Percentiles rank a stretch among this genome's conserved stretches.
These are phyloP conservation scores for Phycomyces blakesleeanus DNA, from an alignment of 192 early-diverging fungal species.

Conservation along the genomic window DNA sequence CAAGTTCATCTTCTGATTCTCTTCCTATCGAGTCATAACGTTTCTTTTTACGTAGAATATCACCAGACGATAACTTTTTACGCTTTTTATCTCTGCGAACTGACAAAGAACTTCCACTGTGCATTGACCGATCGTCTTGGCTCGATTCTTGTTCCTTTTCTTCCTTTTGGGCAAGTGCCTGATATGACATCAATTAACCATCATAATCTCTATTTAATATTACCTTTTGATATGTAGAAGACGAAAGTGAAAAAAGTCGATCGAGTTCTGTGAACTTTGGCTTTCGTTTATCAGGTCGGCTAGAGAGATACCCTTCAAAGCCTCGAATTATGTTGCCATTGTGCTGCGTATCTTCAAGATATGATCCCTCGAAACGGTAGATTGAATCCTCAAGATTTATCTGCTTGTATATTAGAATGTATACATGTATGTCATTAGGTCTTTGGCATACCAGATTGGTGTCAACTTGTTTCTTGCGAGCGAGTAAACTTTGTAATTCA, in stretches of 20 bases:
- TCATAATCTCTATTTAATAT: not conserved
- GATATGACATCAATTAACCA: not conserved
- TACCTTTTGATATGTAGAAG: slow-evolving; percentile 39
- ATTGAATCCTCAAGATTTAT: slow-evolving; percentile 73
- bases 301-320: slow-evolving; percentile 82
- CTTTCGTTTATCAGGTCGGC: slow-evolving; percentile 53
- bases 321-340: slow-evolving; percentile 87
- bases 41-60: slow-evolving; percentile 20
- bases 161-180: slow-evolving; percentile 31
- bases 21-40: slow-evolving; percentile 15
- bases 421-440: not conserved
- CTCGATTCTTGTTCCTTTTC: slow-evolving; percentile 31
- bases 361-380: slow-evolving; percentile 83
- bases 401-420: slow-evolving; percentile 19
- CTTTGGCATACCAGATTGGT: slow-evolving; percentile 55
- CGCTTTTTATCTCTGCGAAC: slow-evolving; percentile 26
- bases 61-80: slow-evolving; percentile 6
- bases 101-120: not conserved
- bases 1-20: slow-evolving; percentile 19
- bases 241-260: slow-evolving; percentile 79
- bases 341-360: slow-evolving; percentile 81
- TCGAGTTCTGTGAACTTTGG: slow-evolving; percentile 75
- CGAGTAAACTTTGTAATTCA: slow-evolving; percentile 67
- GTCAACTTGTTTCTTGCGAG: slow-evolving; percentile 79
- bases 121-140: slow-evolving; percentile 22